A percentile compares a stretch with the other conserved stretches of the same genome.
Conservation (phyloP, 495 filamentous ascomycete species). For the Friedmanniomyces endolithicus region DNA sequence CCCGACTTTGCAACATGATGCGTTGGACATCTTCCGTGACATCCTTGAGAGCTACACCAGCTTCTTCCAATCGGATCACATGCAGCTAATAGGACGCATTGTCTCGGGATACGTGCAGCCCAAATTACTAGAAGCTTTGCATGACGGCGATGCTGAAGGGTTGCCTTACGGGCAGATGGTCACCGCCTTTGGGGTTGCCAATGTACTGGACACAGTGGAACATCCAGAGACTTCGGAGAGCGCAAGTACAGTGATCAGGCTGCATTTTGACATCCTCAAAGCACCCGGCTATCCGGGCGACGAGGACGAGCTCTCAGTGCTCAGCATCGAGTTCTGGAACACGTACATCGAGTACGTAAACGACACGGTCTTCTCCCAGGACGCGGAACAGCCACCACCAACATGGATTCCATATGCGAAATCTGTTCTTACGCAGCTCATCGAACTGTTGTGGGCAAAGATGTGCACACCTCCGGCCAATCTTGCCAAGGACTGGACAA, state of each 20-base stretch:
- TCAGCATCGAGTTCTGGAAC: constrained; percentile 76
- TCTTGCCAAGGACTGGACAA: constrained; percentile 47
- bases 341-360: constrained; percentile 49
- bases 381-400: neutral
- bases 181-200: constrained; percentile 14
- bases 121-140: constrained; percentile 3
- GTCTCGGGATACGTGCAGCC: constrained; percentile 25
- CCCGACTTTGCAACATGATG: constrained; percentile 42
- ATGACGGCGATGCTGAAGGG: constrained; percentile 5
- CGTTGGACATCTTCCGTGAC: constrained; percentile 53
- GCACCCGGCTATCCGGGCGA: constrained; percentile 59
- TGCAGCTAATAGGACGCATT: constrained; percentile 41
- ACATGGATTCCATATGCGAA: constrained; percentile 10
- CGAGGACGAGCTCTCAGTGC: constrained; percentile 65
- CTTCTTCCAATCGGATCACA: constrained; percentile 47
- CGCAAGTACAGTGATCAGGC: constrained; percentile 6
- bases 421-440: constrained; percentile 2
- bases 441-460: constrained; percentile 18
- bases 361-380: constrained; percentile 24
- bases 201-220: constrained; percentile 13
- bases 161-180: constrained; percentile 12
- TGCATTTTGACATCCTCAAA: constrained; percentile 37
- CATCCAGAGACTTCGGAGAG: constrained; percentile 3
- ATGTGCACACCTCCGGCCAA: constrained; percentile 18
- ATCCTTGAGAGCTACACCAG: constrained; percentile 49